Base-by-base conservation (phyloP, 1,284 basidiomycete species). In the Pisolithus thermaeus region DNA sequence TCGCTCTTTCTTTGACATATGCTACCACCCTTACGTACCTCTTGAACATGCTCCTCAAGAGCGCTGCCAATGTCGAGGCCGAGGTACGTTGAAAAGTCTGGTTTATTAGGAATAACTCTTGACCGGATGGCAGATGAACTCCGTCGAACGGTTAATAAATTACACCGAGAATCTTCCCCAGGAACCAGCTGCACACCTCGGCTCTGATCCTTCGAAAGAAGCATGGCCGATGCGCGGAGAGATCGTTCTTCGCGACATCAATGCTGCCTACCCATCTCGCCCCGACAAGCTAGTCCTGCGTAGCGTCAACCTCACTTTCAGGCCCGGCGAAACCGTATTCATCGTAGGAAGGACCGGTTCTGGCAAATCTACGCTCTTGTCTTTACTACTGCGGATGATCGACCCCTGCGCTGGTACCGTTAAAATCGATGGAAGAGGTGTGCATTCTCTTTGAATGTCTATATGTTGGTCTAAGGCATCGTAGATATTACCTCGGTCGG, bases 261-360 rank as follows among this genome's bases (percentile, higher is more conserved):
- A 64, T 41, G 58, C 62, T 11, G 77, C 87, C 22, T 98, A 99
- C 67, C 93, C 95, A 0, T 86, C 92, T 1, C 83, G 92, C 9
- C 82, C 86, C 1, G 73, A 76, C 27, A 66, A 75, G 40, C 76
- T 75, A 23, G 84, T 84, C 12, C 77, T 94, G 23, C 61, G 73
- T 28, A 72, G 84, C 61, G 80, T 90, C 49, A 79, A 75, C 27
- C 74, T 92, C 56, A 90, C 80, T 75, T 79, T 99, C 45, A 89
- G 93, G 1, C 80, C 91, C 0, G 74, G 80, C 37, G 94, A 98
- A 68, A 91, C 79, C 18, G 97, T 95, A 0, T 97, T 93, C 70
- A 86, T 98, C 60, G 91, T 97, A 50, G 96, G 95, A 46, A 83
- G 86, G 2, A 92, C 89, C 2, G 94, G 95, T 2, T 90, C 86